phyloP scores from a whole-genome alignment of 257 asterid species.

The Galeopsis tetrahit region DNA sequence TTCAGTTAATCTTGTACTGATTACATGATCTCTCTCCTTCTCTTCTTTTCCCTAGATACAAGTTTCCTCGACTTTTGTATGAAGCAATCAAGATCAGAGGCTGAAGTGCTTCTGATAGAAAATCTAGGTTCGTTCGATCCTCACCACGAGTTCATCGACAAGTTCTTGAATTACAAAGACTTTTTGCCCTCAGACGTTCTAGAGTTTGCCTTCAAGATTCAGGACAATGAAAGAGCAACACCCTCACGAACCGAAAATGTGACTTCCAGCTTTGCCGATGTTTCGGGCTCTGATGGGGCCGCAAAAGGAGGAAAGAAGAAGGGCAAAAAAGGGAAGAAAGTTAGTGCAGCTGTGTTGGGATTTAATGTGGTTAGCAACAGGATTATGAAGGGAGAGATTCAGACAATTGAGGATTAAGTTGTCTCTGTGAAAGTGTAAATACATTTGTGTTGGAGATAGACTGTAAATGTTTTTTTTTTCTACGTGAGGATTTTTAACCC shows the following conservation, averaged over 20 bases:
- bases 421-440: conserved; percentile 49
- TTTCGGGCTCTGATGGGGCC: conserved; percentile 48
- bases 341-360: conserved; percentile 82
- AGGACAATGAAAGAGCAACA: conserved; percentile 47
- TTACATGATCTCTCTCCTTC: background rate
- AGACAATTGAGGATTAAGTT: conserved; percentile 70
- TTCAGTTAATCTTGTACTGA: background rate
- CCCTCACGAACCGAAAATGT: conserved; percentile 40
- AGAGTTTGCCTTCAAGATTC: conserved; percentile 71
- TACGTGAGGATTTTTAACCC: conserved; percentile 43
- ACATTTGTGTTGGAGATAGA: conserved; percentile 43
- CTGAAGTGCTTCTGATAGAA: conserved; percentile 76
- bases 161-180: conserved; percentile 83
- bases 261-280: conserved; percentile 45
- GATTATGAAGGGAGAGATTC: conserved; percentile 99
- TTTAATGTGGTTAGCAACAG: conserved; percentile 94
- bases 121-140: conserved; percentile 85
- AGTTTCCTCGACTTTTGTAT: conserved; percentile 81
- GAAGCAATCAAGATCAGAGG: conserved; percentile 87
- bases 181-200: conserved; percentile 74
- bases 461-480: conserved; percentile 49
- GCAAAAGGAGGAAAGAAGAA: conserved; percentile 72
- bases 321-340: conserved; percentile 86
- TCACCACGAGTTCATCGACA: conserved; percentile 83
- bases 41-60: conserved; percentile 58